Evolutionary conservation across 1,284 basidiomycete species (phyloP), one percentile per base, ranked within the genome.

Genomic region (Rhizopogon parksii): DNA sequence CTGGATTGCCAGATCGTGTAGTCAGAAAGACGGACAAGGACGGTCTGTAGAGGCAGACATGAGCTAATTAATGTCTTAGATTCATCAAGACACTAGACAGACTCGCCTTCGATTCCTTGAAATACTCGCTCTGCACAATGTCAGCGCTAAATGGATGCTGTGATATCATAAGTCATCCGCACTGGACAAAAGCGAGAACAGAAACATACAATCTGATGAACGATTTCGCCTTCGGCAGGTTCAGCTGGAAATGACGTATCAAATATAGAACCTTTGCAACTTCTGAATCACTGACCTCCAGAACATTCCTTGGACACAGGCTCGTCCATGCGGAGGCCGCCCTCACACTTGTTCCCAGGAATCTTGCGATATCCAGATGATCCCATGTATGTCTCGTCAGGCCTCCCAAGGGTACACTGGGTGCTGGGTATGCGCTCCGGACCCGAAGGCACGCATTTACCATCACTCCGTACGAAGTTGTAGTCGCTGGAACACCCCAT

Each of bases 361-460:
- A 99, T 93, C 62, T 87, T 81, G 37, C 94, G 79, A 66, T 86
- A 99, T 0, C 95, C 95, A 12, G 91, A 94, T 0, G 94, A 96
- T 0, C 93, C 95, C 65, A 78, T 64, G 65, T 93, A 99, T 12
- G 68, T 84, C 57, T 86, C 75, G 8, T 78, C 75, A 0, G 77
- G 69, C 49, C 75, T 75, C 14, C 72, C 68, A 2, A 65, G 55
- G 15, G 59, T 63, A 62, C 96, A 99, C 0, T 84, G 76, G 2
- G 83, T 90, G 0, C 83, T 77, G 0, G 92, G 91, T 40, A 97
- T 86, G 8, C 80, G 82, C 64, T 97, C 92, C 1, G 87, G 91
- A 6, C 92, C 93, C 25, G 80, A 83, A 1, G 91, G 80, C 2
- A 89, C 78, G 65, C 95, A 98, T 51, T 82, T 63, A 32, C 79